Percentiles rank a stretch among this genome's conserved stretches.
These are phyloP conservation scores for Drechmeria coniospora DNA, from an alignment of 2,329 filamentous ascomycete species.

Conservation along the genomic window DNA sequence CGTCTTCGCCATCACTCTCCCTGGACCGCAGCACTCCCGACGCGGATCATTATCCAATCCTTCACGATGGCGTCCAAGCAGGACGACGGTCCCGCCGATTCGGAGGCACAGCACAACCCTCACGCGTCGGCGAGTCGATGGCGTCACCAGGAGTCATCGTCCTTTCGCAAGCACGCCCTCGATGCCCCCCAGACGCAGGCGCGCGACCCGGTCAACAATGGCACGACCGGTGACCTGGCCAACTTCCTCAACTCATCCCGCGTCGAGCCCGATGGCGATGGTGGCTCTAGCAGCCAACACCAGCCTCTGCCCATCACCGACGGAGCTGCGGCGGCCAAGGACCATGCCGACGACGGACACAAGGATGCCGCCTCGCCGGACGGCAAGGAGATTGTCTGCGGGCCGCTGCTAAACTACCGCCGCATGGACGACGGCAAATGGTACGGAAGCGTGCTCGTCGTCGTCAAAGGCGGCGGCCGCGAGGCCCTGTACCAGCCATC, in stretches of 20 bases:
- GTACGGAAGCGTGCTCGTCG: slow-evolving; percentile 76
- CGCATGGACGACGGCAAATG: slow-evolving; percentile 58
- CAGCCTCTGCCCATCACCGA: slow-evolving; percentile 35
- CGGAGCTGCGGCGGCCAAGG: slow-evolving; percentile 15
- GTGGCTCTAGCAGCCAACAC: slow-evolving; percentile 19
- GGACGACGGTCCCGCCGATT: not conserved
- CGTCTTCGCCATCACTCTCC: too few species aligned
- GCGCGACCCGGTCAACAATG: slow-evolving; percentile 17
- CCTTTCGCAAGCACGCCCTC: slow-evolving; percentile 37
- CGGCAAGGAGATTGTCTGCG: slow-evolving; percentile 49
- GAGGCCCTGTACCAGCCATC: slow-evolving; percentile 42
- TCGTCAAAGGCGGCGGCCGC: slow-evolving; percentile 56
- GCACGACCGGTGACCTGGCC: slow-evolving; percentile 34
- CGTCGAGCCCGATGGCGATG: slow-evolving; percentile 24
- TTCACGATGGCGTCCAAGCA: slow-evolving; percentile 2
- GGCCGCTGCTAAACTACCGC: slow-evolving; percentile 65
- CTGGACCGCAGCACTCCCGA: too few species aligned
- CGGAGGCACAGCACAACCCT: slow-evolving; percentile 26
- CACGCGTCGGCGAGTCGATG: slow-evolving; percentile 42
- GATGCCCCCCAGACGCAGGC: slow-evolving; percentile 12
- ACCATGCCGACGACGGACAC: slow-evolving; percentile 7
- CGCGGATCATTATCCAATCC: too few species aligned
- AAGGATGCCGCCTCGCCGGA: slow-evolving; percentile 17
- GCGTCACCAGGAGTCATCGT: slow-evolving; percentile 48
- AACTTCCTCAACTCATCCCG: slow-evolving; percentile 40